phyloP scores from a whole-genome alignment of 495 filamentous ascomycete species.

The Penicillium herquei region DNA sequence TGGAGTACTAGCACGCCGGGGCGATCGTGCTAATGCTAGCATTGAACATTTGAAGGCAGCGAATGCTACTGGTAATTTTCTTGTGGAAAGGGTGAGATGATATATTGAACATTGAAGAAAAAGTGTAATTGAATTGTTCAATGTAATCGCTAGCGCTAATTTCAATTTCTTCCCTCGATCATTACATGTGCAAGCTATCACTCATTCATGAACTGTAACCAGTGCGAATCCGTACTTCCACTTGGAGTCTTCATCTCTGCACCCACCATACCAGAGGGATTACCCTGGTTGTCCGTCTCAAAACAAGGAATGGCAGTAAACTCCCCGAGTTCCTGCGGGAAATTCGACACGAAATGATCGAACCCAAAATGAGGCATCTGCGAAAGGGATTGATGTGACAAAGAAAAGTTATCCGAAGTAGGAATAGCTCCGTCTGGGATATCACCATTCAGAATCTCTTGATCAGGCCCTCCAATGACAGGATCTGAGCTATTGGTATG shows the following conservation, averaged over 20 bases:
- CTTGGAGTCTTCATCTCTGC: constrained; percentile 27
- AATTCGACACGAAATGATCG: constrained; percentile 47
- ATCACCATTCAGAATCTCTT: constrained; percentile 22
- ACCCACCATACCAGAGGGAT: constrained; percentile 13
- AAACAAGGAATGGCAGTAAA: constrained; percentile 50
- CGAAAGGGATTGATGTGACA: constrained; percentile 31
- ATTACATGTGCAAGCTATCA: constrained; percentile 12
- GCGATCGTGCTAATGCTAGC: too few species aligned
- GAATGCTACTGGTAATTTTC: too few species aligned
- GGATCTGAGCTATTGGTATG: constrained; percentile 14
- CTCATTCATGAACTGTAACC: constrained; percentile 43
- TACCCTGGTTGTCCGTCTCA: constrained; percentile 38
- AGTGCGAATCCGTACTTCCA: constrained; percentile 28
- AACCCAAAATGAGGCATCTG: constrained; percentile 42
- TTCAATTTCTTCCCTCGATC: background rate
- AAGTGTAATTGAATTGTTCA: background rate
- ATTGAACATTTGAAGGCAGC: too few species aligned
- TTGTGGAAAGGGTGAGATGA: background rate
- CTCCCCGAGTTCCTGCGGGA: constrained; percentile 47
- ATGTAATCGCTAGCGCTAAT: background rate
- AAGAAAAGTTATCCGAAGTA: constrained; percentile 28
- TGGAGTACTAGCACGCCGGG: too few species aligned
- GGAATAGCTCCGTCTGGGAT: constrained; percentile 24
- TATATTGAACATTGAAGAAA: constrained; percentile 14
- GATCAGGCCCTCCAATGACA: constrained; percentile 6